A percentile compares a stretch with the other conserved stretches of the same genome.
Evolutionary conservation across 2,329 filamentous ascomycete genomes (phyloP).

Genomic region (Leptographium lundbergii): DNA sequence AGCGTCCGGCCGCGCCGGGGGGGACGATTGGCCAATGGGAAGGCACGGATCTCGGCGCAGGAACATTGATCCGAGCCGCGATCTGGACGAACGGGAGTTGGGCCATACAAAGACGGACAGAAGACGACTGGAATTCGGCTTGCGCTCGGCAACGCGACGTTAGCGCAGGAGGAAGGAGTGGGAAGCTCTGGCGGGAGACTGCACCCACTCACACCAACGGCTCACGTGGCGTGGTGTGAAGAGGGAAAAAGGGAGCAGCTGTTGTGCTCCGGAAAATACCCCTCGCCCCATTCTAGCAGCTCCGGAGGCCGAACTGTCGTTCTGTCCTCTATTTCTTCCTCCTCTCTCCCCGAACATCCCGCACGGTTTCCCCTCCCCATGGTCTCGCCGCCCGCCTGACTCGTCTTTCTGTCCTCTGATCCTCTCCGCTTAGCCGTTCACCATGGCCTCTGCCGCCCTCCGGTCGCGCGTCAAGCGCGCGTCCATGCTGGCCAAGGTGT

Average conservation of each 20-base stretch:
- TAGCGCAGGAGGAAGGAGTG: background rate
- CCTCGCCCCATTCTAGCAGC: background rate
- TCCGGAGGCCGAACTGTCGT: background rate
- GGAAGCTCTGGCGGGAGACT: too few species aligned
- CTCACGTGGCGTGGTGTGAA: background rate
- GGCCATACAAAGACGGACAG: background rate
- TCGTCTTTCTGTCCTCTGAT: background rate
- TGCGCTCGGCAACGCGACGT: background rate
- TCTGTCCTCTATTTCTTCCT: background rate
- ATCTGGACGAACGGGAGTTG: constrained; percentile 1
- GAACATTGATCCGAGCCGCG: background rate
- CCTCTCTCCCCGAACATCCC: background rate
- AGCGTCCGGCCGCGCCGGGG: background rate
- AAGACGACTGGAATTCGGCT: background rate
- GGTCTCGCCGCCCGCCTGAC: background rate
- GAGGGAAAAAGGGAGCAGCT: background rate
- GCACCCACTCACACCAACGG: background rate
- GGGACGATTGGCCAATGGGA: background rate
- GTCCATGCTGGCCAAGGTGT: constrained; percentile 68
- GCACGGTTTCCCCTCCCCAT: background rate
- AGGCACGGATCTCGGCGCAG: background rate
- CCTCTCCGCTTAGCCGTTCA: background rate
- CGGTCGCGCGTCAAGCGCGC: constrained; percentile 64
- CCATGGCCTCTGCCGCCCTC: constrained; percentile 56
- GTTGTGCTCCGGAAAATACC: background rate